Evolutionary conservation across 805 yeast species (phyloP).

Genomic region (Wickerhamomyces hampshirensis): DNA sequence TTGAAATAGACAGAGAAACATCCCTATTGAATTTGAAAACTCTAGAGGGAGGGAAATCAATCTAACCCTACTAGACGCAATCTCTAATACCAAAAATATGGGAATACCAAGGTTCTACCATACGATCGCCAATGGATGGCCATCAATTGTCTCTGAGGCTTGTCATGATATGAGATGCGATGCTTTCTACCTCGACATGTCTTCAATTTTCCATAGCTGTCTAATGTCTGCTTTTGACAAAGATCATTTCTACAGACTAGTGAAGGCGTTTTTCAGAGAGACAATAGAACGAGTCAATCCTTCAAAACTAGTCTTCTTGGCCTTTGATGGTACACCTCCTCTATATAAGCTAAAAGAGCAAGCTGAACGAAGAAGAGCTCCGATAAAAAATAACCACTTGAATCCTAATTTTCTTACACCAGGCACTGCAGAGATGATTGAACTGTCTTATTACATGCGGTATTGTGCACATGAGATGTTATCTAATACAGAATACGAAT

Average conservation of each 20-base stretch:
- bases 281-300: constrained; percentile 76
- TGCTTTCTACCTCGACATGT: constrained; percentile 89
- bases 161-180: constrained; percentile 54
- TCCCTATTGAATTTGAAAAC: too few relatives aligned
- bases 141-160: constrained; percentile 1
- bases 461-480: constrained; percentile 67
- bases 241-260: constrained; percentile 74
- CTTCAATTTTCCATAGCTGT: constrained; percentile 84
- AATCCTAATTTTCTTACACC: constrained; percentile 90
- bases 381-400: constrained; percentile 66
- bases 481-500: constrained; percentile 24
- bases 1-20: too few relatives aligned
- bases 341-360: constrained; percentile 95
- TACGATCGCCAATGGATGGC: constrained; percentile 8
- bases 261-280: constrained; percentile 82
- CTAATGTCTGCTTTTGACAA: constrained; percentile 59
- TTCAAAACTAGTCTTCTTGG: constrained; percentile 74
- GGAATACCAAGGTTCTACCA: constrained; percentile 19
- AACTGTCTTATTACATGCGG: constrained; percentile 70
- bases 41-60: too few relatives aligned
- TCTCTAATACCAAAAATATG: too few relatives aligned
- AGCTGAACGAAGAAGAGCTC: constrained; percentile 81
- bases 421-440: constrained; percentile 90
- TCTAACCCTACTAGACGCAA: too few relatives aligned
- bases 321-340: constrained; percentile 97